phyloP scores from a whole-genome alignment of 345 rosid species.

The Dipteronia sinensis region DNA sequence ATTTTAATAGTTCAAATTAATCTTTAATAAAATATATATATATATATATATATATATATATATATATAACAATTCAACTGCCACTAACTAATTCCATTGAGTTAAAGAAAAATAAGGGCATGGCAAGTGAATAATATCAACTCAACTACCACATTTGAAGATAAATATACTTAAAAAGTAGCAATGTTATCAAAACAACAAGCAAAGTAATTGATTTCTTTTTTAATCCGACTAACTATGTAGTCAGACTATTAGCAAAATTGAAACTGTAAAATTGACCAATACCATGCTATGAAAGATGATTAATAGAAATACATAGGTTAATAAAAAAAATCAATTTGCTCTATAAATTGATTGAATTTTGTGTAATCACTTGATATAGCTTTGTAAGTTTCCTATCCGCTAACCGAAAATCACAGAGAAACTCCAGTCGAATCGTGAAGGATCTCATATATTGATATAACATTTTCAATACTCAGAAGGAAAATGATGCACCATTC shows the following conservation, averaged over 20 bases:
- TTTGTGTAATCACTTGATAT: background rate
- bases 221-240: background rate
- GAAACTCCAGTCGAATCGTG: constrained; percentile 45
- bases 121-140: no score
- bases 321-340: background rate
- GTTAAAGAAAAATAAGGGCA: no score
- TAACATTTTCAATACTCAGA: constrained; percentile 63
- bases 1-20: no score
- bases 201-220: no score
- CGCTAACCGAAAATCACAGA: constrained; percentile 14
- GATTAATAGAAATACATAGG: background rate
- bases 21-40: no score
- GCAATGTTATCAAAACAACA: no score
- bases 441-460: constrained; percentile 74
- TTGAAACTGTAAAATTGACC: background rate
- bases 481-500: constrained; percentile 94
- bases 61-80: no score
- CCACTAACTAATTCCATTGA: no score
- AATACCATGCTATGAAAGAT: background rate
- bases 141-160: no score
- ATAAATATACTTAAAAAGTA: no score
- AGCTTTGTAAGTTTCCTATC: background rate
- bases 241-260: background rate
- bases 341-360: background rate
- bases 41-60: no score